Evolutionary conservation across 23 red algal species (phyloP), one percentile per base, ranked within the genome.

Genomic region (Gracilaria vermiculophylla): DNA sequence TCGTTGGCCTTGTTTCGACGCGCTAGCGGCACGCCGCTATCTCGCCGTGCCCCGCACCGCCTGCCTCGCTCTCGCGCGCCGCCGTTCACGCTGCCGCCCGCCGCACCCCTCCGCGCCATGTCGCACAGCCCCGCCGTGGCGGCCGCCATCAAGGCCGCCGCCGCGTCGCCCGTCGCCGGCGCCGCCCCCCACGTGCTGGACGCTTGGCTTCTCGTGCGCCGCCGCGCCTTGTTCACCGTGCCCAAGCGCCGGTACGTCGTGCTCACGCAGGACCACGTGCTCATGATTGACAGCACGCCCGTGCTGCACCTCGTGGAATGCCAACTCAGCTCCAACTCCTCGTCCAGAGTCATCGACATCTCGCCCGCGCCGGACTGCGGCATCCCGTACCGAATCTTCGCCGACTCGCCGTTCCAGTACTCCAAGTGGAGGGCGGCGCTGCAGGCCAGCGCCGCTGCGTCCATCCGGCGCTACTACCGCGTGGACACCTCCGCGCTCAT

Each of bases 141-240:
- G 49, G 58, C 86, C 53, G 74, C 86, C 48, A 72, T 74, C 70
- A 60, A 72, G 69, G 86, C 86, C 73, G 86, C 74, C 86, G 86
- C 74, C 70, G 74, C 86, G 20, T 69, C 86, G 34, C 51, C 73
- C 50, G 54, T 73, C 36, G 41, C 85, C 70, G 65, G 73, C 49
- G 67, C 43, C 70, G 72, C 52, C 33, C 43, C 70, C 23, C 44
- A 54, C 40, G 44, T 80, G 35, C 60, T 80, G 56, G 45, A 41
- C 71, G 64, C 74, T 17, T 85, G 81, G 81, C 33, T 80, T 15
- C 47, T 71, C 24, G 85, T 78, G 73, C 74, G 69, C 35, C 60
- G 86, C 53, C 70, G 74, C 86, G 31, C 74, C 37, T 62, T 80
- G 31, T 15, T 70, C 74, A 51, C 86, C 53, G 21, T 78, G n/a